Evolutionary conservation across 345 rosid species (phyloP).

Genomic region (Geranium rotundifolium): DNA sequence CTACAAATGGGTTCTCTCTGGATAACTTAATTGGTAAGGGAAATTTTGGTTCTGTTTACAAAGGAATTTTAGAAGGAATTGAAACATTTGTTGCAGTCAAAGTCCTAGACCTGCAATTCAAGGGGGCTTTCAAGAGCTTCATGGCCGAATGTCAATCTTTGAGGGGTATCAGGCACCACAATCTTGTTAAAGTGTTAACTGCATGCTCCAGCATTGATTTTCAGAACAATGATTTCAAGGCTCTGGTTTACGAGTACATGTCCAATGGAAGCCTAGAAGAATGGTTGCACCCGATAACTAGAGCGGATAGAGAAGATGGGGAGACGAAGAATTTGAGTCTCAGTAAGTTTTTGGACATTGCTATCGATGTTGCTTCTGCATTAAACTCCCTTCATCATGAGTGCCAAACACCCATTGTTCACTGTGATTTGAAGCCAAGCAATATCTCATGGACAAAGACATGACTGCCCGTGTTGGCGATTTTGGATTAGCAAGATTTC

Average conservation of each 20-base stretch:
- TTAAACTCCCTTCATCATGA: neutral
- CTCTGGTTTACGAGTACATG: neutral
- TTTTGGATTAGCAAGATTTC: constrained; percentile 3
- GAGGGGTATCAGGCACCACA: neutral
- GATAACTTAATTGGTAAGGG: neutral
- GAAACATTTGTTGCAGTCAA: neutral
- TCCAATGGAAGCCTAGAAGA: neutral
- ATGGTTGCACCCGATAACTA: neutral
- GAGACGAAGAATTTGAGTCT: neutral
- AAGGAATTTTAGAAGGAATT: neutral
- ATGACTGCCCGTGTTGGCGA: neutral
- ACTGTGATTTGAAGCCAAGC: neutral
- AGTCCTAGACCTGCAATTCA: neutral
- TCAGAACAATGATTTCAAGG: neutral
- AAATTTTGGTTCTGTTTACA: neutral
- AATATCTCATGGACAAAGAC: neutral
- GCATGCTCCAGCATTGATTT: neutral
- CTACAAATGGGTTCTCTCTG: neutral
- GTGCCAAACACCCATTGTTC: fast-evolving
- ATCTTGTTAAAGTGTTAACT: neutral
- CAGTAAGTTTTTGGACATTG: neutral
- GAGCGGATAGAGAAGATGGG: neutral
- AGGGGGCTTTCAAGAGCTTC: neutral
- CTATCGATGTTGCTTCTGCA: neutral
- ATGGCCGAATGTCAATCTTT: neutral